phyloP scores from a whole-genome alignment of 441 rosid genomes.

The Corymbia citriodora region DNA sequence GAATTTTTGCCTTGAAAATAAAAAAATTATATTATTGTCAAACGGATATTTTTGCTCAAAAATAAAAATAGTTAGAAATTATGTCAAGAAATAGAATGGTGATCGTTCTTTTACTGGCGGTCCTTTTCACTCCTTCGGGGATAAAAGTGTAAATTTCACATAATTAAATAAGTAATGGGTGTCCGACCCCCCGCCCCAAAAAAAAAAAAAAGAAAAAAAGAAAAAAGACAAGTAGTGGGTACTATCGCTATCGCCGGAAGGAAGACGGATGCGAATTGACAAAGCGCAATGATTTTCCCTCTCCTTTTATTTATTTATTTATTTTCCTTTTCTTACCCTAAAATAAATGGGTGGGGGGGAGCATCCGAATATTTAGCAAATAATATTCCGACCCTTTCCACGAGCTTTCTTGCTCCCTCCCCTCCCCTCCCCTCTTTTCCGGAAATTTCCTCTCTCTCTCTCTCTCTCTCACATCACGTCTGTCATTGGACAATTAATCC shows the following conservation, averaged over 20 bases:
- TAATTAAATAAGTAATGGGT: no score
- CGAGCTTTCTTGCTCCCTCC: background rate
- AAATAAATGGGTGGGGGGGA: background rate
- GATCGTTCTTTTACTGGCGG: no score
- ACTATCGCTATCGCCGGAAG: background rate
- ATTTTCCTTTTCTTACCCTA: background rate
- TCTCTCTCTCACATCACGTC: background rate
- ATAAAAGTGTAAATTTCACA: background rate
- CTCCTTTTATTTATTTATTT: accelerated
- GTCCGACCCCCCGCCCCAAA: no score
- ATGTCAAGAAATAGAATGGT: no score
- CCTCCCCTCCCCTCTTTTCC: background rate
- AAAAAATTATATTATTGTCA: no score
- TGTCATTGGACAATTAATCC: background rate
- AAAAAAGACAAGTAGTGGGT: background rate
- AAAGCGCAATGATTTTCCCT: background rate
- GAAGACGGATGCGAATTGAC: background rate
- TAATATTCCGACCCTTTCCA: background rate
- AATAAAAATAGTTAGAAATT: no score
- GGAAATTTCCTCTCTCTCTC: background rate
- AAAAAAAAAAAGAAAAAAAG: no score
- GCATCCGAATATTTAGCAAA: background rate
- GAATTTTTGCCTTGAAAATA: no score
- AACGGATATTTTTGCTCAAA: no score
- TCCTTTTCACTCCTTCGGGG: no score